A percentile compares a stretch with the other conserved stretches of the same genome.
These are phyloP conservation scores for Yamadazyma takamatsuzukensis DNA, from an alignment of 805 yeast species.

Conservation along the genomic window DNA sequence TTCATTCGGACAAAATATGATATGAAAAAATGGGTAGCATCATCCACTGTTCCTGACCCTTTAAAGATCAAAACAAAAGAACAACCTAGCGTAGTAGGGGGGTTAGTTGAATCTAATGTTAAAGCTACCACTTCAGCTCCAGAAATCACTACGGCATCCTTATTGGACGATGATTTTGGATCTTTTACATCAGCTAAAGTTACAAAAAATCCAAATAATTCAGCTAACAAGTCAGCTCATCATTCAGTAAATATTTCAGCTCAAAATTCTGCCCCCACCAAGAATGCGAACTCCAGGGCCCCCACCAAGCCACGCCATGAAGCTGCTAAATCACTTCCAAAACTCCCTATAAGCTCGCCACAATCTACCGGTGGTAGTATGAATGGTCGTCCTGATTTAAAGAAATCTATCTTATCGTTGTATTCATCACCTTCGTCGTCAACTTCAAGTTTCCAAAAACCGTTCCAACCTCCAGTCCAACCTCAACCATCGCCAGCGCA, in stretches of 20 bases:
- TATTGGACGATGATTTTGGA: constrained; percentile 42
- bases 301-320: constrained; percentile 1
- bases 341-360: constrained; percentile 17
- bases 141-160: constrained; percentile 3
- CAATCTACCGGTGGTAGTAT: constrained; percentile 35
- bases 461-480: constrained; percentile 5
- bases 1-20: constrained; percentile 93
- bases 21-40: constrained; percentile 76
- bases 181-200: constrained; percentile 27
- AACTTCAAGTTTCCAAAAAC: constrained; percentile 29
- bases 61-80: constrained; percentile 12
- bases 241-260: constrained; percentile 23
- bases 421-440: constrained; percentile 65
- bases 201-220: background rate
- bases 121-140: background rate
- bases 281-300: constrained; percentile 1
- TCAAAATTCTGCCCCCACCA: constrained; percentile 4
- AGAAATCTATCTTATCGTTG: constrained; percentile 85
- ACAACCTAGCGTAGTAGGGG: background rate
- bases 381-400: constrained; percentile 72
- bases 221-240: constrained; percentile 4
- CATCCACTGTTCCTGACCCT: constrained; percentile 60
- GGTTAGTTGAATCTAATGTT: background rate
- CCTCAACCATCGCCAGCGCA: constrained; percentile 1
- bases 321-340: constrained; percentile 8